Conservation (phyloP, 1,139 yeast genomes). For the Pneumocystis wakefieldiae region DNA sequence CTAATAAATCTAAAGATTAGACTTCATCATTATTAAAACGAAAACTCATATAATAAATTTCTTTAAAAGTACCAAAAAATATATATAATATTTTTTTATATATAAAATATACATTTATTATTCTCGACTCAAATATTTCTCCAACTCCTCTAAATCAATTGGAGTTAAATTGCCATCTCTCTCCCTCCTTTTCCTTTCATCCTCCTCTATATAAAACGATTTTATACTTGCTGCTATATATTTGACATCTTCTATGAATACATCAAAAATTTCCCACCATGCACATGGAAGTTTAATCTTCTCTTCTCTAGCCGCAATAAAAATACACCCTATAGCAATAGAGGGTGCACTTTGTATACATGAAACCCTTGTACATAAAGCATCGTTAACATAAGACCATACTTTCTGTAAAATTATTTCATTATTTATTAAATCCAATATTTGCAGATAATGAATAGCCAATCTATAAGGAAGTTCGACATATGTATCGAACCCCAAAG, state of each 20-base stretch:
- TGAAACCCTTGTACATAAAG: not conserved
- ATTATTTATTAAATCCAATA: not conserved
- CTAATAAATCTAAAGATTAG: too few species aligned
- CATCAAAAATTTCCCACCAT: slow-evolving; percentile 1
- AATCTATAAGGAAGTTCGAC: not conserved
- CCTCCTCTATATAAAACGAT: not conserved
- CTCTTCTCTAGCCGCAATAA: not conserved
- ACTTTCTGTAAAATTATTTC: not conserved
- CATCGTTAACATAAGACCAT: not conserved
- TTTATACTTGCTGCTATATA: not conserved
- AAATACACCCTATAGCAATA: not conserved
- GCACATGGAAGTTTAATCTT: not conserved
- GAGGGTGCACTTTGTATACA: not conserved
- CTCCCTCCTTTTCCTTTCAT: not conserved
- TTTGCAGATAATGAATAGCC: not conserved
- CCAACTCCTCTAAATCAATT: not conserved
- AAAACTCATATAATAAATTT: too few species aligned
- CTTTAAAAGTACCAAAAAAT: too few species aligned
- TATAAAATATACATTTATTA: not conserved
- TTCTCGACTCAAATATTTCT: not conserved
- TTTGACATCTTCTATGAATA: not conserved
- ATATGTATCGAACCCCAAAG: not conserved
- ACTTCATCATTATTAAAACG: too few species aligned
- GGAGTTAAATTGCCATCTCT: not conserved
- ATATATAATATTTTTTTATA: too few species aligned